These are phyloP conservation scores for Hypoxylon trugodes DNA, from an alignment of 495 filamentous ascomycete genomes.

Conservation along the genomic window DNA sequence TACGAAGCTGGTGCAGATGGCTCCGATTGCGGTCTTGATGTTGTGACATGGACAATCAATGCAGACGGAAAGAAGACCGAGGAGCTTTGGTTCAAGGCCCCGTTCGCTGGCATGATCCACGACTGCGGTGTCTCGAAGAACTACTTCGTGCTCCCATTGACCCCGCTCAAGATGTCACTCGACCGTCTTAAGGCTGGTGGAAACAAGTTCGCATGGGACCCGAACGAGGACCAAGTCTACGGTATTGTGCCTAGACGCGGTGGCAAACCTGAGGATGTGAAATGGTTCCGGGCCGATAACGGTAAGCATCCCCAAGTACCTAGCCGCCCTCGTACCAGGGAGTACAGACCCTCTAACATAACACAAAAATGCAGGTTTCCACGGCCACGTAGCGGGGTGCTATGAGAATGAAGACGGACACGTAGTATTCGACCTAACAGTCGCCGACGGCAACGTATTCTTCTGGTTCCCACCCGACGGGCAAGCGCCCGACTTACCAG, in stretches of 20 bases:
- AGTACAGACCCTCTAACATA: neutral
- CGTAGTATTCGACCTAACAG: slow-evolving; percentile 62
- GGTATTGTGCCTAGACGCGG: slow-evolving; percentile 59
- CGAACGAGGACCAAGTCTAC: slow-evolving; percentile 60
- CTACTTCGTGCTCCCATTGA: slow-evolving; percentile 61
- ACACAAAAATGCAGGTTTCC: slow-evolving; percentile 47
- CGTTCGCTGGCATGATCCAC: slow-evolving; percentile 66
- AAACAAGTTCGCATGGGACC: slow-evolving; percentile 65
- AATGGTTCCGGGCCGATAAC: slow-evolving; percentile 58
- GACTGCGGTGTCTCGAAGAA: slow-evolving; percentile 63
- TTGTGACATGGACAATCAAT: slow-evolving; percentile 58
- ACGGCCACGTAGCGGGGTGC: slow-evolving; percentile 60
- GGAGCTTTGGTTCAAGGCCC: slow-evolving; percentile 59
- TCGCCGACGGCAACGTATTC: slow-evolving; percentile 65
- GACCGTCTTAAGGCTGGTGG: slow-evolving; percentile 62
- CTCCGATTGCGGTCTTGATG: slow-evolving; percentile 53
- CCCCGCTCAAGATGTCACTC: slow-evolving; percentile 59
- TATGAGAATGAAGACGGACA: slow-evolving; percentile 60
- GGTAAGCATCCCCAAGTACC: slow-evolving; percentile 41
- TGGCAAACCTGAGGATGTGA: slow-evolving; percentile 58
- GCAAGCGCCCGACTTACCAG: slow-evolving; percentile 35
- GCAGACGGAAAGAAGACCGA: slow-evolving; percentile 53
- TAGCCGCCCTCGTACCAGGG: neutral
- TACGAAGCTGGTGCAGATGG: slow-evolving; percentile 62
- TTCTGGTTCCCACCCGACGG: slow-evolving; percentile 63